Conservation (phyloP, 2,329 filamentous ascomycete genomes). For the Botrytis pseudocinerea region DNA sequence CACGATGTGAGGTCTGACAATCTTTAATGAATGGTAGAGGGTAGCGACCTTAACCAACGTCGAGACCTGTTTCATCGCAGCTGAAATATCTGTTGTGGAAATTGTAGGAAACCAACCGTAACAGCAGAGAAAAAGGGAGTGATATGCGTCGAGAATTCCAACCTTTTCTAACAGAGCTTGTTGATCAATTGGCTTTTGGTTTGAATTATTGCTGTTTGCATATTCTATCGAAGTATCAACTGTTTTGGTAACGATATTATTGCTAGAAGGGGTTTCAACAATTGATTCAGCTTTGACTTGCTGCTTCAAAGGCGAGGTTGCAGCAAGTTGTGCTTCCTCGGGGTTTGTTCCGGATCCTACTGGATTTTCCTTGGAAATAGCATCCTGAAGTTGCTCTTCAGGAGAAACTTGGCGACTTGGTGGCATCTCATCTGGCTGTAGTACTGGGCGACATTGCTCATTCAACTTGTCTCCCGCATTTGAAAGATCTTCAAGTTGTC, state of each 20-base stretch:
- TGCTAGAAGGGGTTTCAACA: neutral
- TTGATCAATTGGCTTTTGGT: neutral
- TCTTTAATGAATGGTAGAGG: slow-evolving; percentile 16
- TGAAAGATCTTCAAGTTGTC: neutral
- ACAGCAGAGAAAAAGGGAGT: slow-evolving; percentile 30
- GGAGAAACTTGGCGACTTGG: neutral
- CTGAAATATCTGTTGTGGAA: slow-evolving; percentile 22
- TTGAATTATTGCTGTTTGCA: no score
- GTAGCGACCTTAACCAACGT: slow-evolving; percentile 24
- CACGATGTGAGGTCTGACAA: slow-evolving; percentile 26
- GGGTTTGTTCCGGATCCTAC: neutral
- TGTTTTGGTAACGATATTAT: neutral
- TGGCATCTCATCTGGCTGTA: neutral
- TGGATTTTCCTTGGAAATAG: neutral
- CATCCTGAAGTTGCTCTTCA: neutral
- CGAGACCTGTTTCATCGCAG: slow-evolving; percentile 28
- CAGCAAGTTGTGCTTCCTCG: neutral
- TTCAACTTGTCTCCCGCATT: neutral
- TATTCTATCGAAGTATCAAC: neutral
- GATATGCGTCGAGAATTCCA: slow-evolving; percentile 22
- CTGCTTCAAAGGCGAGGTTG: neutral
- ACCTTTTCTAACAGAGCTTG: neutral
- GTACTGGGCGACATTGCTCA: neutral
- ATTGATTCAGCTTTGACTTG: neutral
- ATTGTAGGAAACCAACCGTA: slow-evolving; percentile 27